These are phyloP conservation scores for Mucor irregularis DNA, from an alignment of 371 early-diverging fungal species.

Conservation along the genomic window DNA sequence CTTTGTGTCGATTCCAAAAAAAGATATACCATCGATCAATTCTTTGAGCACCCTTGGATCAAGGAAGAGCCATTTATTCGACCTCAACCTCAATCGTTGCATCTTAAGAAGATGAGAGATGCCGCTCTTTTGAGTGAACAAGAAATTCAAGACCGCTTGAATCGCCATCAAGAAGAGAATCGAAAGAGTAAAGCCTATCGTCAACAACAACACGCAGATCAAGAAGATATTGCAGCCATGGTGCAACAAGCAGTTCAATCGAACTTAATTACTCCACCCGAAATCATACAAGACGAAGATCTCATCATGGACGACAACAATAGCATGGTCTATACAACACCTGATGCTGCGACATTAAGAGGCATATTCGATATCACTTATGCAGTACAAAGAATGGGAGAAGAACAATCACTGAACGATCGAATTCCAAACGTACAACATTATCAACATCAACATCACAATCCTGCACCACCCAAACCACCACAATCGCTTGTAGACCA, in stretches of 20 bases:
- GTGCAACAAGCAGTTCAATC: slow-evolving; percentile 1
- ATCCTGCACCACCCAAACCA: not conserved
- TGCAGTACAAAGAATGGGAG: slow-evolving; percentile 66
- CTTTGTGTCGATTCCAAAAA: slow-evolving; percentile 81
- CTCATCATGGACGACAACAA: slow-evolving; percentile 3
- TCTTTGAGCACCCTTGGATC: slow-evolving; percentile 39
- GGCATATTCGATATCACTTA: slow-evolving; percentile 64
- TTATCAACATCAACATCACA: not conserved
- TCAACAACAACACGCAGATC: slow-evolving; percentile 7
- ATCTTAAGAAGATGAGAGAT: not conserved
- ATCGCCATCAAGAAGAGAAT: not conserved
- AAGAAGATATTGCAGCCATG: slow-evolving; percentile 1
- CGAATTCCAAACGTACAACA: not conserved
- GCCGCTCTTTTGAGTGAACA: not conserved
- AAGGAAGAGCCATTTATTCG: not conserved
- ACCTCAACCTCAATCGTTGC: too few species aligned
- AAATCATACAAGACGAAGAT: slow-evolving; percentile 6
- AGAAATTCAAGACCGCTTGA: not conserved
- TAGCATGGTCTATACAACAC: slow-evolving; percentile 29
- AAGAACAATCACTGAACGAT: slow-evolving; percentile 37
- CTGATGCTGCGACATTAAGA: slow-evolving; percentile 55
- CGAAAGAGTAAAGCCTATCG: not conserved
- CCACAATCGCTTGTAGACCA: not conserved
- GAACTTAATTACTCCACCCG: slow-evolving; percentile 6
- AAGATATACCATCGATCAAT: slow-evolving; percentile 81